Conservation (phyloP, 2,329 filamentous ascomycete species). For the Calonectria hawksworthii region DNA sequence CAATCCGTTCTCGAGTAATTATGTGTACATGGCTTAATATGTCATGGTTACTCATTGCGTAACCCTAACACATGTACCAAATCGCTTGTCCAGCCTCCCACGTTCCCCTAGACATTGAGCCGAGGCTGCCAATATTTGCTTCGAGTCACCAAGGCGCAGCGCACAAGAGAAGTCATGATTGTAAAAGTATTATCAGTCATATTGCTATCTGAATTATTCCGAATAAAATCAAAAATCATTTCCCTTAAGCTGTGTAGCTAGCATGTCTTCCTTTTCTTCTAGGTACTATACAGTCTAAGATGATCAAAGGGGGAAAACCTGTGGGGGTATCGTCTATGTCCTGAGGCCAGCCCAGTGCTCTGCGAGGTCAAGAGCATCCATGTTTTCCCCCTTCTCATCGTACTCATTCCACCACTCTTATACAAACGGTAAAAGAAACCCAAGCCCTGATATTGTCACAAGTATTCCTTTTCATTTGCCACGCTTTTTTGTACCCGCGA, state of each 20-base stretch:
- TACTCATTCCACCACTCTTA: constrained; percentile 39
- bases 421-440: constrained; percentile 43
- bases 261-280: constrained; percentile 34
- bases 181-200: constrained; percentile 2
- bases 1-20: neutral
- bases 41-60: neutral
- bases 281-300: constrained; percentile 48
- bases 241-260: constrained; percentile 45
- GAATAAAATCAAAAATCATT: constrained; percentile 28
- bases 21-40: neutral
- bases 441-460: constrained; percentile 28
- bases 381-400: constrained; percentile 34
- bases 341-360: constrained; percentile 51
- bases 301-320: constrained; percentile 39
- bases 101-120: neutral
- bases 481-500: constrained; percentile 35
- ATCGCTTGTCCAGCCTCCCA: neutral
- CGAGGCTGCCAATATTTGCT: neutral
- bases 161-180: neutral
- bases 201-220: constrained; percentile 31
- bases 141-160: neutral
- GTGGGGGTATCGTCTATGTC: constrained; percentile 51
- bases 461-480: constrained; percentile 28
- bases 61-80: neutral
- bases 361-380: constrained; percentile 40